phyloP scores from a whole-genome alignment of 164 flowering plant genomes.

The Stephania cephalantha region DNA sequence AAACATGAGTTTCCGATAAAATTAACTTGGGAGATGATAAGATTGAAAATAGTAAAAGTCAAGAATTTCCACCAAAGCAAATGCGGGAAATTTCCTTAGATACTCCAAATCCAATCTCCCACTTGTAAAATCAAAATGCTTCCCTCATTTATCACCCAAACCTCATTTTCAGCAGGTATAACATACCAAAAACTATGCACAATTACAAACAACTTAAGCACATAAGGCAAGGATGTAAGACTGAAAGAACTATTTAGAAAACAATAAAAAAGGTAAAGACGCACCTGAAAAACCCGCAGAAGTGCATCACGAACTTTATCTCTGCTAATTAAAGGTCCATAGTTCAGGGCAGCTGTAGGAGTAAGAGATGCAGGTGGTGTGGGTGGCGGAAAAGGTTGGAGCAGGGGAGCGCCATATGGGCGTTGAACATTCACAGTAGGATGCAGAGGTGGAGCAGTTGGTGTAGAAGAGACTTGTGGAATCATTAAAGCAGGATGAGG shows the following conservation, averaged over 20 bases:
- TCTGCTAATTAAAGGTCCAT: constrained; percentile 50
- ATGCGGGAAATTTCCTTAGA: background rate
- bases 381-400: constrained; percentile 89
- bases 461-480: constrained; percentile 44
- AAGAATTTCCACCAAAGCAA: background rate
- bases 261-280: background rate
- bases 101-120: background rate
- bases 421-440: constrained; percentile 54
- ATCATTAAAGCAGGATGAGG: constrained; percentile 36
- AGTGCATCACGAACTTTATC: constrained; percentile 84
- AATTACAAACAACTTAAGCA: background rate
- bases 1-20: too few species aligned
- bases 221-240: too few species aligned
- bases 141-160: background rate
- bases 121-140: background rate
- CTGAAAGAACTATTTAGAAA: background rate
- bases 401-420: constrained; percentile 73
- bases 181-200: background rate
- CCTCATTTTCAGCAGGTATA: background rate
- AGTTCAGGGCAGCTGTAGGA: constrained; percentile 36
- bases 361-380: constrained; percentile 77
- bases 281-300: constrained; percentile 67
- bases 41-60: background rate
- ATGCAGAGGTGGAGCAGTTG: constrained; percentile 59
- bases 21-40: too few species aligned